phyloP scores from a whole-genome alignment of 1,139 yeast species.

The Blastobotrys indianensis region DNA sequence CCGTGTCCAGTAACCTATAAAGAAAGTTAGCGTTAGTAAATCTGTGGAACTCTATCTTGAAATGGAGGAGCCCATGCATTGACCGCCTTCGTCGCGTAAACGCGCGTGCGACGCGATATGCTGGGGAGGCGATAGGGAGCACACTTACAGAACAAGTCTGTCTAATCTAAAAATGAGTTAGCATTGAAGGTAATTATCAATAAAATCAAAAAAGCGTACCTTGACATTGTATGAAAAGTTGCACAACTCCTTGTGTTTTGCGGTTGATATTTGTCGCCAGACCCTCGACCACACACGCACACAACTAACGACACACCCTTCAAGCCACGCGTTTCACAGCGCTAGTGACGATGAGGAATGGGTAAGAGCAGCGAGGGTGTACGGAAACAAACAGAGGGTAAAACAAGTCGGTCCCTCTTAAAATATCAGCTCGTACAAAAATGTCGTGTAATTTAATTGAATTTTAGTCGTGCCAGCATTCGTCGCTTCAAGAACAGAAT shows the following conservation, averaged over 20 bases:
- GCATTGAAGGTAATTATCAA: background rate
- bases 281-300: background rate
- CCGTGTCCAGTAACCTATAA: conserved; percentile 67
- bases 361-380: background rate
- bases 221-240: conserved; percentile 8
- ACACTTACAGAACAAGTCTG: conserved; percentile 34
- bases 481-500: too few species aligned
- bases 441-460: too few species aligned
- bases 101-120: background rate
- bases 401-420: background rate
- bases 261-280: background rate
- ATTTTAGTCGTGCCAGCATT: too few species aligned
- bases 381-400: background rate
- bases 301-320: background rate
- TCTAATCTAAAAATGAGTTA: conserved; percentile 29
- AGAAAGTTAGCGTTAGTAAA: conserved; percentile 8
- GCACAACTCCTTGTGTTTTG: background rate
- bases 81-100: background rate
- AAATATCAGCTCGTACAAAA: too few species aligned
- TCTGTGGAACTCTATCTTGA: background rate
- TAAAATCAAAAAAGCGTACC: conserved; percentile 11
- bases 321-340: background rate
- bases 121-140: too few species aligned
- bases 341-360: background rate
- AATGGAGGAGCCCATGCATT: too few species aligned